Conservation (phyloP, 2,329 filamentous ascomycete genomes). For the Botrytis byssoidea region DNA sequence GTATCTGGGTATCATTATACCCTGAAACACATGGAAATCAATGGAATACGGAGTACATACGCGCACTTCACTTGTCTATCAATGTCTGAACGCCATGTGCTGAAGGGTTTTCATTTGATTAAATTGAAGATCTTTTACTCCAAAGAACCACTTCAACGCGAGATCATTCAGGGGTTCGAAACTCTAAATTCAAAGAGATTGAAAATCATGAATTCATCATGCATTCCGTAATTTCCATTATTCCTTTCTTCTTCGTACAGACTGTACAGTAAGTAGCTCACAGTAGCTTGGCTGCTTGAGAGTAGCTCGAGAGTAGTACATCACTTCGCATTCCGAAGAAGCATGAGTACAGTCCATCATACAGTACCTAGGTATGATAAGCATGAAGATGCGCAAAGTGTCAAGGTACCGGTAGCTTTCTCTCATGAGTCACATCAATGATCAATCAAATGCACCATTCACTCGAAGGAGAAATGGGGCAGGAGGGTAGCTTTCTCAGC, state of each 20-base stretch:
- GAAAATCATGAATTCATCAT: slow-evolving; percentile 10
- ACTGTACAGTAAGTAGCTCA: not conserved
- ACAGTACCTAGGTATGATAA: not conserved
- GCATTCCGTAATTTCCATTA: not conserved
- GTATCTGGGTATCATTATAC: no score
- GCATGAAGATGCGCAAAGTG: slow-evolving; percentile 1
- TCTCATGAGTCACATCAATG: not conserved
- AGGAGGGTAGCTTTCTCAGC: not conserved
- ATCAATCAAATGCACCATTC: not conserved
- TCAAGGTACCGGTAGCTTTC: not conserved
- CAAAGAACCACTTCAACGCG: not conserved
- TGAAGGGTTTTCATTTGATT: not conserved
- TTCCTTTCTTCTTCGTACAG: not conserved
- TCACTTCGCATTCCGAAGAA: not conserved
- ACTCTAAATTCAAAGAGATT: slow-evolving; percentile 9
- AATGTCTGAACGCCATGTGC: not conserved
- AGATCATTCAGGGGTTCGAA: slow-evolving; percentile 12
- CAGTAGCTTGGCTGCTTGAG: no score
- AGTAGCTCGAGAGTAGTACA: not conserved
- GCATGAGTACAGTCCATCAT: not conserved
- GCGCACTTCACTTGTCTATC: slow-evolving; percentile 3
- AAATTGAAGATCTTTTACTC: slow-evolving; percentile 10
- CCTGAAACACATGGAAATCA: not conserved
- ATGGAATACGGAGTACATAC: not conserved
- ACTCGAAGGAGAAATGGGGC: not conserved